Conservation (phyloP, 164 flowering plant species). For the Chloranthus sessilifolius region DNA sequence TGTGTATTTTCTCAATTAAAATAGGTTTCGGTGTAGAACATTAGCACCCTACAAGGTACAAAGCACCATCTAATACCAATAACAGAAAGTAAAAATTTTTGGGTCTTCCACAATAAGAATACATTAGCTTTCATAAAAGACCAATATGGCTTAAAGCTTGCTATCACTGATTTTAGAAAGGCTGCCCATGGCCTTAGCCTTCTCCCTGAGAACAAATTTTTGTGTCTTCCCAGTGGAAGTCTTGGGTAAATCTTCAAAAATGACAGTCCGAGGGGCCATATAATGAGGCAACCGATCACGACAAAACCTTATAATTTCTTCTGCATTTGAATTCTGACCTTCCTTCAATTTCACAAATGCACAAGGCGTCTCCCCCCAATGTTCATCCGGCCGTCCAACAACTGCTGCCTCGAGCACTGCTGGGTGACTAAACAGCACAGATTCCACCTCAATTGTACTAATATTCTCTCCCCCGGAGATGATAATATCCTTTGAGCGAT, state of each 20-base stretch:
- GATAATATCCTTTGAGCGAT: conserved; percentile 47
- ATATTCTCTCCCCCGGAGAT: conserved; percentile 35
- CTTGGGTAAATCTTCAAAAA: conserved; percentile 50
- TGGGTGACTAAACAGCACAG: conserved; percentile 47
- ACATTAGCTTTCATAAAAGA: no score
- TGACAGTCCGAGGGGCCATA: conserved; percentile 49
- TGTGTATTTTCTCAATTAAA: no score
- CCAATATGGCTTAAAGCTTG: conserved; percentile 8
- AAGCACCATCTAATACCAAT: no score
- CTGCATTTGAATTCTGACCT: conserved; percentile 16
- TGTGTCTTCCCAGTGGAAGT: conserved; percentile 67
- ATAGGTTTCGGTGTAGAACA: no score
- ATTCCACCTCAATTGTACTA: conserved; percentile 61
- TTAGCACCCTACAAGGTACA: no score
- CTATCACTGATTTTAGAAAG: conserved; percentile 14
- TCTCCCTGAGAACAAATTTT: conserved; percentile 53
- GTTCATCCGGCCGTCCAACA: conserved; percentile 41
- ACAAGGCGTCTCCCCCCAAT: conserved; percentile 43
- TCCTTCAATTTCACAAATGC: conserved; percentile 64
- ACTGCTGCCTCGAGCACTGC: conserved; percentile 57
- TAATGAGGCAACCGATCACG: conserved; percentile 32
- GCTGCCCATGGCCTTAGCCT: conserved; percentile 35
- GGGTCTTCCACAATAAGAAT: no score
- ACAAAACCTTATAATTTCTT: conserved; percentile 51
- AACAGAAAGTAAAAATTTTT: no score